A percentile compares a stretch with the other conserved stretches of the same genome.
Evolutionary conservation across 331 rosid genomes (phyloP).

Genomic region (Cydonia oblonga): DNA sequence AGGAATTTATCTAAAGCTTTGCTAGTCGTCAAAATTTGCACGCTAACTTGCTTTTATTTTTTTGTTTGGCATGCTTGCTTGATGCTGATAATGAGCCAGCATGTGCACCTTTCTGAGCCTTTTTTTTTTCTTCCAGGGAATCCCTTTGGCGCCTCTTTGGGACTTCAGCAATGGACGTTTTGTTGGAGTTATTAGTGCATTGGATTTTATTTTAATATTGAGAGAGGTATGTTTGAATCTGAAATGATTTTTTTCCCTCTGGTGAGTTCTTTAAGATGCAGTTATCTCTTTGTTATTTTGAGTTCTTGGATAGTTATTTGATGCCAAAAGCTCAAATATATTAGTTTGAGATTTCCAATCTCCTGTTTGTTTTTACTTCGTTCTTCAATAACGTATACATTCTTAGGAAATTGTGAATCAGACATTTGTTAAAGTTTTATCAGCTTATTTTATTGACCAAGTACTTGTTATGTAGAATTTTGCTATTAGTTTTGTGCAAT

Average conservation of each 20-base stretch:
- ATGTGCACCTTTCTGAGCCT: slow-evolving; percentile 14
- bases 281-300: neutral
- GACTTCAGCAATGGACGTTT: slow-evolving; percentile 75
- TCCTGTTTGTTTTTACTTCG: neutral
- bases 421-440: neutral
- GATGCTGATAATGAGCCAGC: slow-evolving; percentile 16
- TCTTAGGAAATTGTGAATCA: neutral
- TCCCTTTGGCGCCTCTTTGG: slow-evolving; percentile 94
- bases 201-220: slow-evolving; percentile 85
- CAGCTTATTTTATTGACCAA: neutral
- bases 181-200: slow-evolving; percentile 90
- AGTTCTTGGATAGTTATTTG: neutral
- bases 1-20: neutral
- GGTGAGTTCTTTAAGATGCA: slow-evolving; percentile 7
- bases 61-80: neutral
- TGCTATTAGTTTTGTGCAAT: neutral
- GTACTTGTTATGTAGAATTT: neutral
- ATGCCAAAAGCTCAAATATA: neutral
- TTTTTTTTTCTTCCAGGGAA: slow-evolving; percentile 44
- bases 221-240: slow-evolving; percentile 64
- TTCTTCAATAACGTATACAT: neutral
- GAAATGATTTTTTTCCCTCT: slow-evolving; percentile 10
- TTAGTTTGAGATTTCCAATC: neutral
- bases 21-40: neutral
- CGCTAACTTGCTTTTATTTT: neutral